Conservation (phyloP, 1,284 basidiomycete species). For the Ceratobasidium sp. region DNA sequence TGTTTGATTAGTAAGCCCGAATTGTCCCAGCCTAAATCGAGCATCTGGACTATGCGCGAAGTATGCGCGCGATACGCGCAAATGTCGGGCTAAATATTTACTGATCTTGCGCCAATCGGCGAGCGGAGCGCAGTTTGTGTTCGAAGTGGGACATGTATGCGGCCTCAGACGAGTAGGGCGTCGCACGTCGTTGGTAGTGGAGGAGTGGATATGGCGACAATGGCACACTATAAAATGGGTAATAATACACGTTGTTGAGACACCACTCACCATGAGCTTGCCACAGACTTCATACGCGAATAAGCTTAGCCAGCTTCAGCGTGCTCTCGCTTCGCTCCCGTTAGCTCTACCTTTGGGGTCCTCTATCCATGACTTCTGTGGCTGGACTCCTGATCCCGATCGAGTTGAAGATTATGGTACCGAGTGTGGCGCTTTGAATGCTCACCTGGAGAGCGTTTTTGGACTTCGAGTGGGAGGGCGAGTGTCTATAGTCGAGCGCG, state of each 20-base stretch:
- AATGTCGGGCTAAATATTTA: no score
- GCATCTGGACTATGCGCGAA: no score
- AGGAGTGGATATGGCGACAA: no score
- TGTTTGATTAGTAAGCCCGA: no score
- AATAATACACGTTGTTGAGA: not conserved
- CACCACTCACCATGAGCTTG: not conserved
- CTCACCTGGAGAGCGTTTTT: constrained; percentile 16
- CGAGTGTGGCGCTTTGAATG: constrained; percentile 5
- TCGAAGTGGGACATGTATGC: not conserved
- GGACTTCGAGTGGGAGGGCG: not conserved
- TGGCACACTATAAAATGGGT: not conserved
- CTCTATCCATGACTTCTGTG: not conserved
- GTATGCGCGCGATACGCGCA: no score
- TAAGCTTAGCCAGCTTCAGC: not conserved
- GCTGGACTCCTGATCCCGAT: constrained; percentile 18
- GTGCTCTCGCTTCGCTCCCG: not conserved
- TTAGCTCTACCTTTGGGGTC: not conserved
- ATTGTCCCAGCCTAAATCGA: no score
- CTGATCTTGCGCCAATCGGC: no score
- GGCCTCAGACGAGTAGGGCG: not conserved
- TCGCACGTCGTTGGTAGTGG: no score
- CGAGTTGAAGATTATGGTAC: not conserved
- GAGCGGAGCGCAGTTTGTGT: no score
- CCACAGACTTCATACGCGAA: not conserved
- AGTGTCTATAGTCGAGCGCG: not conserved